Percentiles rank a stretch among this genome's conserved stretches.
phyloP scores from a whole-genome alignment of 2,329 filamentous ascomycete species.

The Fusarium poae region DNA sequence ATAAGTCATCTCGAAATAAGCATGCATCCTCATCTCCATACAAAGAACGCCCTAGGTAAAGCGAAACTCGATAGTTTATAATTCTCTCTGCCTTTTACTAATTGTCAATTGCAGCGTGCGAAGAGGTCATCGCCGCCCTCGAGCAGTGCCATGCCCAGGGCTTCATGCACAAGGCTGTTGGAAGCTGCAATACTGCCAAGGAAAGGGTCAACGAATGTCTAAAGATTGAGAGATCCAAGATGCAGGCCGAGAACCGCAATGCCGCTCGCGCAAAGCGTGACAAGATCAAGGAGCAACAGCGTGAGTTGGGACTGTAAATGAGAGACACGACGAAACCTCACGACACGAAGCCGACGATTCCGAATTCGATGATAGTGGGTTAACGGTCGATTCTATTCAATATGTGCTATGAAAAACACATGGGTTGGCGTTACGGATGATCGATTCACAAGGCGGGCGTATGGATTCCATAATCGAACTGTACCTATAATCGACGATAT shows the following conservation, averaged over 20 bases:
- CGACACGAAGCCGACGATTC: slow-evolving; percentile 11
- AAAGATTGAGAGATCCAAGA: slow-evolving; percentile 81
- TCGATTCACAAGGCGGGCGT: slow-evolving; percentile 9
- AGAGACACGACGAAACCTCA: slow-evolving; percentile 1
- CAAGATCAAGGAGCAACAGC: slow-evolving; percentile 81
- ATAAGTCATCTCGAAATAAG: slow-evolving; percentile 48
- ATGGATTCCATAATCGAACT: slow-evolving; percentile 16
- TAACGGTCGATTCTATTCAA: background rate
- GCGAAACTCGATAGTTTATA: background rate
- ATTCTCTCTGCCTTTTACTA: slow-evolving; percentile 14
- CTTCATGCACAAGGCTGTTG: slow-evolving; percentile 91
- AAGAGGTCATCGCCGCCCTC: slow-evolving; percentile 91
- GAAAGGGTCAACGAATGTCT: slow-evolving; percentile 87
- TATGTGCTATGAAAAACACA: slow-evolving; percentile 31
- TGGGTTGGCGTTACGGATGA: slow-evolving; percentile 32
- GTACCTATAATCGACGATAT: slow-evolving; percentile 19
- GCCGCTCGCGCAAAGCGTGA: slow-evolving; percentile 76
- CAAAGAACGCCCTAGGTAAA: slow-evolving; percentile 88
- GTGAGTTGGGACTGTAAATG: slow-evolving; percentile 55
- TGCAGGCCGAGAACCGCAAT: slow-evolving; percentile 80
- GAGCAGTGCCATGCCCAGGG: slow-evolving; percentile 95
- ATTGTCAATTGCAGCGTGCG: slow-evolving; percentile 77
- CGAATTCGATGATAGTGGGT: background rate
- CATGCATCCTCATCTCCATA: slow-evolving; percentile 99
- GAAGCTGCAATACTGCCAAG: slow-evolving; percentile 91